Evolutionary conservation across 139 green algal species (phyloP).

Genomic region (Picochlorum sp.): DNA sequence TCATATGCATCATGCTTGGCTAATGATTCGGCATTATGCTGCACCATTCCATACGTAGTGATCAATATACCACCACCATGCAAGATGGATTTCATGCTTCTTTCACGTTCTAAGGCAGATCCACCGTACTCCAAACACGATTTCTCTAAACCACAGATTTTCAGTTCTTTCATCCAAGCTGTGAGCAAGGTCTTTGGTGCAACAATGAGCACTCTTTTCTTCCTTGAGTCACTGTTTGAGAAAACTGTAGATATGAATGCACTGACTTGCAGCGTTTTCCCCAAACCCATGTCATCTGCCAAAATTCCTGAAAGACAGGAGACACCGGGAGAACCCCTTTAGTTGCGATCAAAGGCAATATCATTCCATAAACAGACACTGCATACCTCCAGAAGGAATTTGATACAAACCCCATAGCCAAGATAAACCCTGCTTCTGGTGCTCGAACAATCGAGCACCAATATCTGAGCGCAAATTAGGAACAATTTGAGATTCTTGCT

Average conservation of each 20-base stretch:
- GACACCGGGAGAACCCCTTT: no score
- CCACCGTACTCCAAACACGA: conserved; percentile 19
- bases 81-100: conserved; percentile 15
- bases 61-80: conserved; percentile 58
- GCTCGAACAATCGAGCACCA: conserved; percentile 45
- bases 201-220: conserved; percentile 51
- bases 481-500: no score
- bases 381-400: conserved; percentile 23
- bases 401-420: conserved; percentile 64
- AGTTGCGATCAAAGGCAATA: no score
- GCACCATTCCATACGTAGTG: conserved; percentile 80
- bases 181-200: conserved; percentile 79
- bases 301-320: no score
- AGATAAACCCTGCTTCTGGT: conserved; percentile 61
- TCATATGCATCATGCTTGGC: conserved; percentile 17
- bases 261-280: conserved; percentile 74
- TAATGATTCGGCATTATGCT: conserved; percentile 60
- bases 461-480: conserved; percentile 14
- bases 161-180: conserved; percentile 81
- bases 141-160: conserved; percentile 48
- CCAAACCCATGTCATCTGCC: conserved; percentile 52
- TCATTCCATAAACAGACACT: no score
- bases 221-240: conserved; percentile 7
- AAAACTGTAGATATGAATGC: conserved; percentile 72
- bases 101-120: conserved; percentile 7